Percentiles rank a stretch among this genome's conserved stretches.
These are phyloP conservation scores for Acidiella bohemica DNA, from an alignment of 495 filamentous ascomycete genomes.

Conservation along the genomic window DNA sequence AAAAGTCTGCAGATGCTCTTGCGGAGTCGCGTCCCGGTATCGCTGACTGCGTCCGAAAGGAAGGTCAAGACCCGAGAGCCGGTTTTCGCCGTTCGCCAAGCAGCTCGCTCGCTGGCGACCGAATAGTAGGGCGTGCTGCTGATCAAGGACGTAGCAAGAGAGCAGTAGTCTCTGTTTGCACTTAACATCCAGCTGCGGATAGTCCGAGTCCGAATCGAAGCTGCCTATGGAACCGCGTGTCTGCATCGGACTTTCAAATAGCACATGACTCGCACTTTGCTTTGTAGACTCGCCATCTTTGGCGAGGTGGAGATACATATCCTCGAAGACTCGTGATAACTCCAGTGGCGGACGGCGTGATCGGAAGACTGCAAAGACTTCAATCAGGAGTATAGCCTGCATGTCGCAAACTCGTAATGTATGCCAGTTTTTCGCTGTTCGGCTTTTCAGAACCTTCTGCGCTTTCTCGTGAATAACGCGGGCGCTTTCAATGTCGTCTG, in stretches of 20 bases:
- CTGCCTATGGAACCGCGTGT: neutral
- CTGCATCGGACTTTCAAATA: neutral
- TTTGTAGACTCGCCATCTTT: conserved; percentile 15
- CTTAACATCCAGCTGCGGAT: neutral
- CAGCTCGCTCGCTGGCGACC: conserved; percentile 13
- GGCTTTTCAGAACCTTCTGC: conserved; percentile 28
- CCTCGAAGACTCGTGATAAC: conserved; percentile 23
- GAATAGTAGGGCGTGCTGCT: conserved; percentile 25
- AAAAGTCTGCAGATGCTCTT: conserved; percentile 10
- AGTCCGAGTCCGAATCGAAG: neutral
- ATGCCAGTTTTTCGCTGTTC: conserved; percentile 17
- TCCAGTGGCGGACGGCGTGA: conserved; percentile 22
- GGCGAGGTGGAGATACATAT: conserved; percentile 20
- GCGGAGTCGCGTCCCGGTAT: conserved; percentile 20
- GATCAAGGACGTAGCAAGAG: conserved; percentile 25
- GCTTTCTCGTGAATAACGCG: conserved; percentile 29
- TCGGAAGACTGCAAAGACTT: conserved; percentile 26
- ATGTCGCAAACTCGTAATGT: conserved; percentile 22
- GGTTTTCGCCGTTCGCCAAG: neutral
- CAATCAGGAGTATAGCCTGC: conserved; percentile 25
- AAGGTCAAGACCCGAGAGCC: conserved; percentile 17
- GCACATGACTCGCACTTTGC: neutral
- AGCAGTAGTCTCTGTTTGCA: conserved; percentile 23
- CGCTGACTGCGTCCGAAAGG: conserved; percentile 19
- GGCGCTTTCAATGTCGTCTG: conserved; percentile 27